Percentiles rank a stretch among this genome's conserved stretches.
These are phyloP conservation scores for Neurospora sp. DNA, from an alignment of 495 filamentous ascomycete genomes.

Conservation along the genomic window DNA sequence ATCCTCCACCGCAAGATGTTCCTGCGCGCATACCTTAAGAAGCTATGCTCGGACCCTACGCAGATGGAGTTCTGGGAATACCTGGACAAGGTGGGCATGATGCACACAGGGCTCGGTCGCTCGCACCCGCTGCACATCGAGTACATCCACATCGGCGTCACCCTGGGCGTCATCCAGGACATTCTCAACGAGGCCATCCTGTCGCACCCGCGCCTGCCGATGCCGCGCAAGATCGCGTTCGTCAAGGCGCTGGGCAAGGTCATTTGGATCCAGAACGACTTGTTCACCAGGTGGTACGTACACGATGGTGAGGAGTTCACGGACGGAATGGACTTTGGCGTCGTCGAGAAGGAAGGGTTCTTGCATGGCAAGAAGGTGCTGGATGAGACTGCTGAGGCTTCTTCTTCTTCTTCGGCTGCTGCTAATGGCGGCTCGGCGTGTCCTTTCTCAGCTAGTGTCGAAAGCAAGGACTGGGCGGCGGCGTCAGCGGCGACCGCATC, in stretches of 20 bases:
- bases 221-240: slow-evolving; percentile 55
- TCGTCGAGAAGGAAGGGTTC: slow-evolving; percentile 54
- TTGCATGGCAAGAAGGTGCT: slow-evolving; percentile 35
- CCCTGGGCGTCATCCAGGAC: slow-evolving; percentile 60
- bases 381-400: slow-evolving; percentile 13
- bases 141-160: slow-evolving; percentile 63
- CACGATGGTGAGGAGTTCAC: slow-evolving; percentile 61
- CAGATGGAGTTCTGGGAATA: slow-evolving; percentile 71
- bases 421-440: not conserved
- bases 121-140: slow-evolving; percentile 59
- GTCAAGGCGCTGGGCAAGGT: slow-evolving; percentile 52
- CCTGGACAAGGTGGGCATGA: slow-evolving; percentile 66
- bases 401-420: not conserved
- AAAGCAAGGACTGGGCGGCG: not conserved
- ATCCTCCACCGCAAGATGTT: slow-evolving; percentile 70
- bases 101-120: slow-evolving; percentile 58
- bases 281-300: slow-evolving; percentile 68
- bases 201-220: slow-evolving; percentile 51
- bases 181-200: slow-evolving; percentile 65
- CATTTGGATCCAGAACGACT: slow-evolving; percentile 68
- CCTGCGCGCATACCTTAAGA: slow-evolving; percentile 57
- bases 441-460: not conserved
- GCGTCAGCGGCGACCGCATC: not conserved
- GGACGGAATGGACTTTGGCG: slow-evolving; percentile 44
- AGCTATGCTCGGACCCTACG: slow-evolving; percentile 58